Percentiles rank a stretch among this genome's conserved stretches.
Conservation (phyloP, 192 early-diverging fungal species). For the Backusella westeae region DNA sequence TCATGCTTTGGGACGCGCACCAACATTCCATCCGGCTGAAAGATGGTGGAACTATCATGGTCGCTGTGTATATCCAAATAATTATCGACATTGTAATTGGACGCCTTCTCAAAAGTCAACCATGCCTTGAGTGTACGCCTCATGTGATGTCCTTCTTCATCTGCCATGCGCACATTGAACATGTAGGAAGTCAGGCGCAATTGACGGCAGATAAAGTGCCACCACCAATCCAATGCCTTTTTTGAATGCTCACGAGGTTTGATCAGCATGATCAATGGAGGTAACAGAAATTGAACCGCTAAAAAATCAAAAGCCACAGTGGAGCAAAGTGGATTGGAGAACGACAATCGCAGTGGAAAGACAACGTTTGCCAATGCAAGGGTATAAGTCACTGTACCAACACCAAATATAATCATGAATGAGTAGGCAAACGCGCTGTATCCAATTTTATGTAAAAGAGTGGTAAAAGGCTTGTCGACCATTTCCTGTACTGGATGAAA, state of each 20-base stretch:
- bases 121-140: conserved; percentile 51
- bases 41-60: conserved; percentile 46
- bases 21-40: conserved; percentile 64
- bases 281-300: conserved; percentile 72
- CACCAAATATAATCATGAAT: conserved; percentile 67
- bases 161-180: conserved; percentile 61
- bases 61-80: conserved; percentile 41
- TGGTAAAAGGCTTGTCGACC: conserved; percentile 70
- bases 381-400: conserved; percentile 59
- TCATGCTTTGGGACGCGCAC: conserved; percentile 86
- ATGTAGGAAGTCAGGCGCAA: conserved; percentile 84
- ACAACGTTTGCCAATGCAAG: conserved; percentile 32
- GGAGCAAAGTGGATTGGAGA: conserved; percentile 52
- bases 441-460: conserved; percentile 82
- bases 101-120: conserved; percentile 45
- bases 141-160: conserved; percentile 73
- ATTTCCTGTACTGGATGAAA: conserved; percentile 95
- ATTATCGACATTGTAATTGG: conserved; percentile 35
- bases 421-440: conserved; percentile 89
- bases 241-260: conserved; percentile 56
- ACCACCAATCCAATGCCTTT: conserved; percentile 63
- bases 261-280: conserved; percentile 57
- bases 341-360: conserved; percentile 63
- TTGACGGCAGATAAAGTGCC: conserved; percentile 57
- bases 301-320: conserved; percentile 78